Evolutionary conservation across 2,329 filamentous ascomycete species (phyloP).

Genomic region (Claviceps pazoutovae): DNA sequence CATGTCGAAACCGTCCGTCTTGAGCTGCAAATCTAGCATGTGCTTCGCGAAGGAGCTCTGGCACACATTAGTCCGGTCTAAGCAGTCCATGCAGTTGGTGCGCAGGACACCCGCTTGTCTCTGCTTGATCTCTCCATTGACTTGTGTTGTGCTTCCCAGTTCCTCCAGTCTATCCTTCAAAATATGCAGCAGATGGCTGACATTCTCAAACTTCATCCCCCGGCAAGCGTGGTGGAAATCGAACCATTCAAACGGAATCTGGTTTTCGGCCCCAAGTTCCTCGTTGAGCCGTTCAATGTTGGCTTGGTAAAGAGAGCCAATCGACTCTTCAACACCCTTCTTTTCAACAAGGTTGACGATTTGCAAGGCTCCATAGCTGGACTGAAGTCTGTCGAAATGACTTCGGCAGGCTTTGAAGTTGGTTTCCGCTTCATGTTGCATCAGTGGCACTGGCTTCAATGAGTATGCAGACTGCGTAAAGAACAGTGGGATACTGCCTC

Average conservation of each 20-base stretch:
- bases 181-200: conserved; percentile 61
- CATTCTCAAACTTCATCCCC: conserved; percentile 97
- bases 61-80: conserved; percentile 91
- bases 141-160: conserved; percentile 55
- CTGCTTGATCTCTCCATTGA: conserved; percentile 26
- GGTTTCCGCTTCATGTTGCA: conserved; percentile 66
- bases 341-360: conserved; percentile 81
- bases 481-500: conserved; percentile 86
- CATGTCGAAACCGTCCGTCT: conserved; percentile 61
- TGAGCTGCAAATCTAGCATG: conserved; percentile 68
- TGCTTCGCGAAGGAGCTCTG: conserved; percentile 82
- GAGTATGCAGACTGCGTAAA: conserved; percentile 93
- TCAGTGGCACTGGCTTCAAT: conserved; percentile 70
- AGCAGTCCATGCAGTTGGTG: conserved; percentile 97
- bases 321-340: conserved; percentile 63
- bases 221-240: conserved; percentile 88
- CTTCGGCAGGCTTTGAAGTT: conserved; percentile 67
- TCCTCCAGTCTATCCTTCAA: conserved; percentile 53
- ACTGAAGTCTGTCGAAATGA: conserved; percentile 60
- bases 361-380: conserved; percentile 63
- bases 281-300: conserved; percentile 55
- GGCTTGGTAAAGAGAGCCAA: conserved; percentile 66
- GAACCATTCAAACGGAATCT: conserved; percentile 74
- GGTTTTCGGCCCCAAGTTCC: conserved; percentile 30
- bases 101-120: conserved; percentile 66